Percentiles rank a stretch among this genome's conserved stretches.
Evolutionary conservation across 2,329 filamentous ascomycete species (phyloP).

Genomic region (Aspergillus udagawae): DNA sequence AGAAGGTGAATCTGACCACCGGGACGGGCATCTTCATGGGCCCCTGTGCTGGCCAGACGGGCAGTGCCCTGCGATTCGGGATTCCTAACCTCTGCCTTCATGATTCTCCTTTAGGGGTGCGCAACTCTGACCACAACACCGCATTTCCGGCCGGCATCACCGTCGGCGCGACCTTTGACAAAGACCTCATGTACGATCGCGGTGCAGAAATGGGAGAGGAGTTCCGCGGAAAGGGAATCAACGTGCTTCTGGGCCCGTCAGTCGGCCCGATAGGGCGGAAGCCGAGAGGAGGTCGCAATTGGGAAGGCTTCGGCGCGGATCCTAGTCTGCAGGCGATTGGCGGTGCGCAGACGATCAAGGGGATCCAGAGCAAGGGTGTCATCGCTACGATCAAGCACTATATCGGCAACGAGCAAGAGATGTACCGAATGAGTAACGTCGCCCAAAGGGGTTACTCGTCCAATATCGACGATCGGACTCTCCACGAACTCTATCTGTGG

Average conservation of each 20-base stretch:
- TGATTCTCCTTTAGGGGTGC: constrained; percentile 67
- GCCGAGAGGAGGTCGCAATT: constrained; percentile 67
- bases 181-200: constrained; percentile 64
- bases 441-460: constrained; percentile 40
- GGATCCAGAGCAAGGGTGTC: constrained; percentile 54
- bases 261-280: constrained; percentile 70
- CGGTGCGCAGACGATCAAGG: constrained; percentile 51
- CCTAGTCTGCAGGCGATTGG: constrained; percentile 59
- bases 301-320: constrained; percentile 71
- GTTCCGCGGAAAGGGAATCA: constrained; percentile 68
- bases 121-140: constrained; percentile 69
- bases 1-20: constrained; percentile 73
- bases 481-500: constrained; percentile 46
- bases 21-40: constrained; percentile 71
- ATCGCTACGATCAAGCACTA: constrained; percentile 58
- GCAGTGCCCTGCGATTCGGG: constrained; percentile 65
- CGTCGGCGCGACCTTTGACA: constrained; percentile 70
- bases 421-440: constrained; percentile 47
- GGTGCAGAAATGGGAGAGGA: constrained; percentile 67
- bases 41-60: constrained; percentile 72
- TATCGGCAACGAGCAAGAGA: constrained; percentile 48
- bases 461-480: constrained; percentile 49
- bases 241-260: constrained; percentile 66
- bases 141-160: constrained; percentile 79
- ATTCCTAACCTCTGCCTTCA: constrained; percentile 70